These are phyloP conservation scores for Mollisia scopiformis DNA, from an alignment of 2,329 filamentous ascomycete genomes.

Conservation along the genomic window DNA sequence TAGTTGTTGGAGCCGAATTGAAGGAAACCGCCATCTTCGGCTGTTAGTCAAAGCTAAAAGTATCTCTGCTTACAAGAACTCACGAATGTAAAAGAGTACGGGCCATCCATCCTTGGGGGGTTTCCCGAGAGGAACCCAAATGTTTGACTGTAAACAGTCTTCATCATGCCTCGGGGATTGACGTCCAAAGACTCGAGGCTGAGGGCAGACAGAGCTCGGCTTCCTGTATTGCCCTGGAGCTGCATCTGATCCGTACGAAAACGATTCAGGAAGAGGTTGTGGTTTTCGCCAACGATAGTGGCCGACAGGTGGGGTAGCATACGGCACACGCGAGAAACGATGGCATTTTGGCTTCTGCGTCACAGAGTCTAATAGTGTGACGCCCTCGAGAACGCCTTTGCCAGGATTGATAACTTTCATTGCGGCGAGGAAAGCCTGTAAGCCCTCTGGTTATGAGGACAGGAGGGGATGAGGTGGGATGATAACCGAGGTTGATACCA, in stretches of 20 bases:
- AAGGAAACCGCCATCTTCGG: conserved; percentile 17
- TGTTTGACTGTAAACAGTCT: conserved; percentile 52
- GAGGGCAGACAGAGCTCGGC: conserved; percentile 40
- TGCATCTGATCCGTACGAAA: conserved; percentile 43
- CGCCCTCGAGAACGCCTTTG: conserved; percentile 9
- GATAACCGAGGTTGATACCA: not conserved
- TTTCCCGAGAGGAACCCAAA: conserved; percentile 45
- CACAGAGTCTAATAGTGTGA: not conserved
- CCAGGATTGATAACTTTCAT: conserved; percentile 7
- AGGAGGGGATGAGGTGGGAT: not conserved
- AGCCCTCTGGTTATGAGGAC: not conserved
- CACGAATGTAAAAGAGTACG: conserved; percentile 19
- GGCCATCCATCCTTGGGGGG: conserved; percentile 14
- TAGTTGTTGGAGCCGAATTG: conserved; percentile 18
- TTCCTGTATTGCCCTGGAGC: conserved; percentile 24
- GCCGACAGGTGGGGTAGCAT: conserved; percentile 29
- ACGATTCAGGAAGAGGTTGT: conserved; percentile 34
- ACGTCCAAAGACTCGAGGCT: conserved; percentile 27
- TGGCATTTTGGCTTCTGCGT: conserved; percentile 8
- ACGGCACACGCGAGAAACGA: conserved; percentile 26
- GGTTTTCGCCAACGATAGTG: conserved; percentile 30
- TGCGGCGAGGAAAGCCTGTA: not conserved
- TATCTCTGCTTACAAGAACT: not conserved
- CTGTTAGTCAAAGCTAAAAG: not conserved
- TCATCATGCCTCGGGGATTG: conserved; percentile 41